Base-by-base conservation (phyloP, 1,284 basidiomycete species). In the Golubevia sp. region DNA sequence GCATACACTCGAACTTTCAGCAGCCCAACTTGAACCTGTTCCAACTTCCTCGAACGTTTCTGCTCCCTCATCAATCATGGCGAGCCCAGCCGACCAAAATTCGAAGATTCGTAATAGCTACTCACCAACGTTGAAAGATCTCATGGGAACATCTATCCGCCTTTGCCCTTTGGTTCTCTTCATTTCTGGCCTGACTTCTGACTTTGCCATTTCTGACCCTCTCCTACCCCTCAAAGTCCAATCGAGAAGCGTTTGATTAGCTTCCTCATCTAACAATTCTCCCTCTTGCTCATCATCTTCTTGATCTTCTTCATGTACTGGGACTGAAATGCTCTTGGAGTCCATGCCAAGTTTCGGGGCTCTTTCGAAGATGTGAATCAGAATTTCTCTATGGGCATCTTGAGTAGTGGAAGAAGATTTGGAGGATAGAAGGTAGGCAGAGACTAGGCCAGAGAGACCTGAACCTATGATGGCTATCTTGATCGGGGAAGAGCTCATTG, bases 91-190 rank as follows among this genome's bases (percentile, higher is more conserved):
- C n/a, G n/a, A n/a, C n/a, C n/a, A n/a, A n/a, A n/a, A n/a, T n/a
- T n/a, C n/a, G n/a, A n/a, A n/a, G n/a, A n/a, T n/a, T n/a, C n/a
- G n/a, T n/a, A n/a, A n/a, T n/a, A n/a, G n/a, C n/a, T 20, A 65
- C 62, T 34, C 51, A 70, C 69, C 70, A 20, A 66, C 71, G 23
- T 77, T 79, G 38, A 82, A 77, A 23, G 74, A 72, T 2, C 79
- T 71, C 76, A 82, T 80, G 44, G 79, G 79, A 5, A 81, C 78
- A 49, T 82, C 79, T 55, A 82, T 63, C 21, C 79, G 69, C 1
- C 57, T 30, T 15, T 44, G 51, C 11, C 24, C 44, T 38, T 56
- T 56, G 26, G 38, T 20, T 20, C 26, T 34, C 24, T 18, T n/a
- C 27, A 55, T 53, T 13, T 55, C 53, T 13, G 24, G 21, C 53